Evolutionary conservation across 768 basidiomycete genomes (phyloP), one percentile per base, ranked within the genome.

Genomic region (Termitomyces sp.): DNA sequence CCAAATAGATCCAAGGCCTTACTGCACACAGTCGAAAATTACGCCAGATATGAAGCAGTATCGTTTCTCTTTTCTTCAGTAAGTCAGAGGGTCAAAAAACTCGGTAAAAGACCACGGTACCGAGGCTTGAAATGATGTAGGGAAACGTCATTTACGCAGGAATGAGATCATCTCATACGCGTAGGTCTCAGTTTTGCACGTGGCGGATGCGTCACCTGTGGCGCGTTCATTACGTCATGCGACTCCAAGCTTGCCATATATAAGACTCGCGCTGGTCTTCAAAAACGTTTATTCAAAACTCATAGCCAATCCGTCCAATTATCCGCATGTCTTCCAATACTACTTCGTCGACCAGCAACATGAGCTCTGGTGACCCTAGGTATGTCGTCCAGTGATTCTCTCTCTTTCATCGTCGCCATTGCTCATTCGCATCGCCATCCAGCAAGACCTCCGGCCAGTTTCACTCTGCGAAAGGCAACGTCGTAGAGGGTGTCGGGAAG

Each of bases 401-500:
- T n/a, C 9, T 13, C 1, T 1, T 2, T 14, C 45, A 1, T 16
- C 9, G 18, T 32, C 14, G 14, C 32, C 26, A 14, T 40, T 37
- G 10, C 20, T 37, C 5, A 34, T 8, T 30, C 0, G 14, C 5
- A 4, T n/a, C 20, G 10, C 4, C 44, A 51, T 52, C 32, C 50
- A 79, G 76, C 67, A 78, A 78, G 63, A 67, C 71, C 57, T 64
- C 72, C 16, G 78, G 79, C 55, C 76, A 77, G 65, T 72, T 65
- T 64, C 79, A 79, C 64, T 77, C 77, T 4, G 61, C 65, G 27
- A 79, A 80, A 66, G 79, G 79, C 39, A 74, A 59, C 34, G 57
- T 71, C 44, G 74, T 75, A 22, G 59, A 58, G 27, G 56, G 49
- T 9, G 61, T 82, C 61, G 82, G 82, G 22, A 79, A 80, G 59